Base-by-base conservation (phyloP, 1,284 basidiomycete species). In the Puccinia novopanici region DNA sequence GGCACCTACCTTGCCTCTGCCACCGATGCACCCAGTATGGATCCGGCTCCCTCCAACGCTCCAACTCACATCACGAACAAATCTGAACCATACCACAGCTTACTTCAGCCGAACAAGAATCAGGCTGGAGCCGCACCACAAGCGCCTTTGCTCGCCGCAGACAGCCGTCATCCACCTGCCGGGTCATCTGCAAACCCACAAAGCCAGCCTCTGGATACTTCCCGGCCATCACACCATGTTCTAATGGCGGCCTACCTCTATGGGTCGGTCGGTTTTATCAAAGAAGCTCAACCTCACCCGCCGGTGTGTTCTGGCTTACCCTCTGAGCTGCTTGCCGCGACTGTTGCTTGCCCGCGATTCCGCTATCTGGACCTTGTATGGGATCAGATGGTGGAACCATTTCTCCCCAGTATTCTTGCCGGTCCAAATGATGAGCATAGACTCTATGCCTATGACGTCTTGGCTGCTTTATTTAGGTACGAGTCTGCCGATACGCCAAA, bases 351-450 rank as follows among this genome's bases (percentile, higher is more conserved):
- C 10, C n/a, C 76, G 24, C 50, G 65, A 24, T 78, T 78, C 45
- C 65, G 42, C 27, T 55, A 78, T 70, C 52, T 78, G 22, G 76
- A 78, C 61, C 37, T 50, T 10, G 54, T 78, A 5, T 78, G 76
- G 76, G 76, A 78, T 9, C 34, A 78, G 45, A 70, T 78, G 27
- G 45, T 78, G 8, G 67, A 71, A 45, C 76, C 65, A 30, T 48
- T 45, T 37, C n/a, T 78, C 15, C 76, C 76, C 9, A 71, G 34
- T 45, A 48, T 78, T 19, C 54, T 78, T 12, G 15, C 65, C 24
- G 65, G 76, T 17, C 76, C 63, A 42, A 19, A 68, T 59, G 65
- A 78, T 70, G 76, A 37, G 37, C 76, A 71, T 59, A 65, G 76
- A 12, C 10, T 61, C 3, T 70, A 78, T 61, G 76, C 54, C 34